Conservation (phyloP, 1,284 basidiomycete species). For the Ceratobasidium sp. region DNA sequence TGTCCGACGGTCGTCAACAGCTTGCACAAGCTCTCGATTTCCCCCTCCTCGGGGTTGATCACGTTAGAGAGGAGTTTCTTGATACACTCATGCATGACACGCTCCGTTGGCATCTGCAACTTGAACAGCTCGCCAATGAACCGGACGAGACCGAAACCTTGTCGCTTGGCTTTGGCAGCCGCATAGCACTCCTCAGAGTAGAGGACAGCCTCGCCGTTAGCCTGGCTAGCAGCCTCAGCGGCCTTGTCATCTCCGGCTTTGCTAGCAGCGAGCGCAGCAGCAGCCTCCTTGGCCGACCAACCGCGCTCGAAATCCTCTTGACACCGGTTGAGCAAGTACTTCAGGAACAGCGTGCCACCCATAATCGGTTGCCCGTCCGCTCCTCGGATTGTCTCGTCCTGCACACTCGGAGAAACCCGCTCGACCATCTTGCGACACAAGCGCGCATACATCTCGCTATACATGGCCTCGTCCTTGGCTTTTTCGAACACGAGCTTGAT, state of each 20-base stretch:
- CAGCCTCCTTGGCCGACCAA: slow-evolving; percentile 68
- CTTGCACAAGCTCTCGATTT: slow-evolving; percentile 96
- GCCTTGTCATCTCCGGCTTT: slow-evolving; percentile 68
- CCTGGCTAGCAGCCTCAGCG: slow-evolving; percentile 62
- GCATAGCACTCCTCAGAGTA: slow-evolving; percentile 98
- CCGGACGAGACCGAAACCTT: slow-evolving; percentile 95
- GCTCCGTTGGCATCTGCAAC: slow-evolving; percentile 92
- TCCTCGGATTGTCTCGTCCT: slow-evolving; percentile 85
- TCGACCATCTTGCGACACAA: slow-evolving; percentile 95
- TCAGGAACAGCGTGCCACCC: slow-evolving; percentile 77
- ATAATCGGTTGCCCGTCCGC: slow-evolving; percentile 81
- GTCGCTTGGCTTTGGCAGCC: slow-evolving; percentile 96
- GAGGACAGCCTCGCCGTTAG: slow-evolving; percentile 70
- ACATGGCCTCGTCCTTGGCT: slow-evolving; percentile 95
- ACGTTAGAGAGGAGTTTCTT: slow-evolving; percentile 94
- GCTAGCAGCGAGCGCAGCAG: slow-evolving; percentile 65
- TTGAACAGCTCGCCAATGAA: slow-evolving; percentile 99
- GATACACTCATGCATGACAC: slow-evolving; percentile 97
- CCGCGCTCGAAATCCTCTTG: slow-evolving; percentile 73
- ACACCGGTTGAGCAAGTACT: slow-evolving; percentile 72
- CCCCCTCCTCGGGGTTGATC: slow-evolving; percentile 96
- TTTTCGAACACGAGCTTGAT: slow-evolving; percentile 97
- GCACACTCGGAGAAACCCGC: slow-evolving; percentile 85
- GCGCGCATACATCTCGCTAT: slow-evolving; percentile 97
- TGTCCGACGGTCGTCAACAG: slow-evolving; percentile 90